Evolutionary conservation across 163 green algal genomes (phyloP), one percentile per base, ranked within the genome.

Genomic region (Prototheca wickerhamii): DNA sequence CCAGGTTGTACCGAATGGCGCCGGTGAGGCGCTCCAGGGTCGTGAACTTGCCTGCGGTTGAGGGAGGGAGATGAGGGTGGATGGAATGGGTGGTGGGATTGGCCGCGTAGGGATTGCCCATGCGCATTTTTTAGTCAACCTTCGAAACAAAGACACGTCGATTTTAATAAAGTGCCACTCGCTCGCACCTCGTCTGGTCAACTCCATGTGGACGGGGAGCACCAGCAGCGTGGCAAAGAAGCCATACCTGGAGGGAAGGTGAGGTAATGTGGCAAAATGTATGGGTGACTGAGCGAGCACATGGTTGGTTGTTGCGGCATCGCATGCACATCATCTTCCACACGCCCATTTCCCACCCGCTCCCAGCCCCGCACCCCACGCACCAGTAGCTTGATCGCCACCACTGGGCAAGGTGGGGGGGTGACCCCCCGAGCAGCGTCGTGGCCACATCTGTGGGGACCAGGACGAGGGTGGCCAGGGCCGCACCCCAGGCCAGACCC

Each of bases 171-270:
- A n/a, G n/a, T n/a, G n/a, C n/a, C n/a, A n/a, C n/a, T n/a, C n/a
- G n/a, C n/a, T n/a, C n/a, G n/a, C n/a, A n/a, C 82, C 86, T 2
- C 72, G 78, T 63, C 91, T 77, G 3, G 76, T 74, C 59, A 85
- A 89, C 52, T 83, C 77, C 75, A 92, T 86, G 63, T 89, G 77
- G 25, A 91, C 67, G 5, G 86, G 86, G 25, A 94, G 68, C 28
- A 92, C 61, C 23, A 82, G 66, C 30, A 83, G 65, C 55, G 73
- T 68, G 3, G 65, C 72, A 3, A 69, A n/a, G 57, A 86, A 79
- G 21, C 68, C 73, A 40, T 82, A 83, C 73, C 68, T 71, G 68
- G 31, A 26, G 1, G n/a, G 26, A 20, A 17, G 20, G 6, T n/a
- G 28, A 17, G 7, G 28, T 15, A 25, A 1, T 12, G 32, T 7